phyloP scores from a whole-genome alignment of 495 filamentous ascomycete genomes.

The Coniosporium apollinis region DNA sequence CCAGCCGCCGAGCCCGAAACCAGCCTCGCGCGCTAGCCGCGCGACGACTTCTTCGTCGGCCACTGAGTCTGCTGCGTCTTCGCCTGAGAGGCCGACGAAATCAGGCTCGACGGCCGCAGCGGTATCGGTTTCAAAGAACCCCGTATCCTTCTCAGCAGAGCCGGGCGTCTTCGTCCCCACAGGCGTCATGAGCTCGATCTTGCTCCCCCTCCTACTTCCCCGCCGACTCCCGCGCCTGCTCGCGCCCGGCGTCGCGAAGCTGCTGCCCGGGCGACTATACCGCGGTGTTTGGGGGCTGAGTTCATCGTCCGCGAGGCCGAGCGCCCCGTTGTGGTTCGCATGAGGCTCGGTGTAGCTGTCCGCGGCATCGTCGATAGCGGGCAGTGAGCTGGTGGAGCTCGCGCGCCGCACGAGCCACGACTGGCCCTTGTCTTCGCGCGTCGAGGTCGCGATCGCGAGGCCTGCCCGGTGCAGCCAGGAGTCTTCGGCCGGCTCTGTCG shows the following conservation, averaged over 20 bases:
- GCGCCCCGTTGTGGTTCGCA: not conserved
- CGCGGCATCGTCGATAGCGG: conserved; percentile 10
- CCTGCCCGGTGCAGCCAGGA: conserved; percentile 24
- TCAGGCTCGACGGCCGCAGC: conserved; percentile 30
- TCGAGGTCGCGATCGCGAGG: conserved; percentile 17
- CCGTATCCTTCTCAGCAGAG: conserved; percentile 6
- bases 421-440: conserved; percentile 24
- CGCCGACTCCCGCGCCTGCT: conserved; percentile 18
- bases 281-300: conserved; percentile 13
- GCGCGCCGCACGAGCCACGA: conserved; percentile 21
- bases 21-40: conserved; percentile 37
- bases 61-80: conserved; percentile 18
- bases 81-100: conserved; percentile 39
- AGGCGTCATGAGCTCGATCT: conserved; percentile 15
- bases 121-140: not conserved
- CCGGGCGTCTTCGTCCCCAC: conserved; percentile 5
- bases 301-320: conserved; percentile 9
- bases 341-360: conserved; percentile 8
- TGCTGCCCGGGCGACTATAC: conserved; percentile 6
- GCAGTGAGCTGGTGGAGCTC: conserved; percentile 16
- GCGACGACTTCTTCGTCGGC: conserved; percentile 28
- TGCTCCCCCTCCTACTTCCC: conserved; percentile 16
- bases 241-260: conserved; percentile 11
- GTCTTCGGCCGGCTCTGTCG: conserved; percentile 5
- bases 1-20: conserved; percentile 55